Percentiles rank a stretch among this genome's conserved stretches.
phyloP scores from a whole-genome alignment of 2,329 filamentous ascomycete genomes.

The Aspergillus amoenus region DNA sequence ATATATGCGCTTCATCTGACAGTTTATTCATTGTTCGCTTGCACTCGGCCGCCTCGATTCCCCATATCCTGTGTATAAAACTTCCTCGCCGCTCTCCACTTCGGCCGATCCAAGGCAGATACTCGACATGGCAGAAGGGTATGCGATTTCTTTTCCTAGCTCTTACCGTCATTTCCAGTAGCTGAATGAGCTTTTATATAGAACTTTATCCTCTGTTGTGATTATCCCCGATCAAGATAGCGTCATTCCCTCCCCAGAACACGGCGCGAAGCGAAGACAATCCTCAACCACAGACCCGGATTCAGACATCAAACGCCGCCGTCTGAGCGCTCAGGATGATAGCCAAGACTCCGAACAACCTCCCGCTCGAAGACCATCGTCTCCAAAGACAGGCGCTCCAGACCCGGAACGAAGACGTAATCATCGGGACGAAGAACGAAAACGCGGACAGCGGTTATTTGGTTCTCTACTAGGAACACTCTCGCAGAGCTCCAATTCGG shows the following conservation, averaged over 20 bases:
- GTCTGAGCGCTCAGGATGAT: conserved; percentile 43
- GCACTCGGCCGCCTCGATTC: not conserved
- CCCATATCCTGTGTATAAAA: not conserved
- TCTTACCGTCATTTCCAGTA: not conserved
- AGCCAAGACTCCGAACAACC: conserved; percentile 19
- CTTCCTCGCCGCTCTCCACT: not conserved
- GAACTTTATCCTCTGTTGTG: conserved; percentile 54
- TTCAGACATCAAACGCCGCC: conserved; percentile 51
- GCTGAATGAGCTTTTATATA: conserved; percentile 8
- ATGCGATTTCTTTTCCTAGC: not conserved
- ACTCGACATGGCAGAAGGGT: conserved; percentile 20
- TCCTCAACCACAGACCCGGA: conserved; percentile 53
- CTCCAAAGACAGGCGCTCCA: conserved; percentile 21
- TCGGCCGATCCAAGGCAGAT: not conserved
- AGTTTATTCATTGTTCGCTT: not conserved
- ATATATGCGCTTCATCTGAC: not conserved
- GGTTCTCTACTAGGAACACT: conserved; percentile 77
- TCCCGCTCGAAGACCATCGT: conserved; percentile 24
- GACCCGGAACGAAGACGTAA: conserved; percentile 19
- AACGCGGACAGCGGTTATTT: conserved; percentile 81
- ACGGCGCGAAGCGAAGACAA: conserved; percentile 52
- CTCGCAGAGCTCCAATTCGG: conserved; percentile 66
- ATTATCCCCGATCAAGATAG: conserved; percentile 49
- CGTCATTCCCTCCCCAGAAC: conserved; percentile 28
- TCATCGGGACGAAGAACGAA: conserved; percentile 70